Conservation (phyloP, 805 yeast species). For the Teunomyces barrocoloradensis region DNA sequence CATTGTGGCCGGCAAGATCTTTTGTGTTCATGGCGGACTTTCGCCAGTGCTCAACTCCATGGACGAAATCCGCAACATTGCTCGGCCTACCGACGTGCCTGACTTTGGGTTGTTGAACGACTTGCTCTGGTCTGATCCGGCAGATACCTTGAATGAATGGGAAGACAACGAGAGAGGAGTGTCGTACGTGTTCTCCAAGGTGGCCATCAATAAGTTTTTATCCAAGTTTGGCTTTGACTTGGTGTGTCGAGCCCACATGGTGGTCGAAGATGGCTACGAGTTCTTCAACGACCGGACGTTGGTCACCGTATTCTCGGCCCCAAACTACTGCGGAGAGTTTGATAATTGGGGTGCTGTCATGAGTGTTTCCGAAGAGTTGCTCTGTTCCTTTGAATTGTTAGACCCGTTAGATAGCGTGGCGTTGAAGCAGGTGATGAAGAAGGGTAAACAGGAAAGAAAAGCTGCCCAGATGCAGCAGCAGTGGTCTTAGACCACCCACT, state of each 20-base stretch:
- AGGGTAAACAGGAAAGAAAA: conserved; percentile 85
- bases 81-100: conserved; percentile 83
- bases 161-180: conserved; percentile 87
- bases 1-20: conserved; percentile 90
- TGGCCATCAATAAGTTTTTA: conserved; percentile 75
- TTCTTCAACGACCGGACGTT: conserved; percentile 69
- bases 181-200: conserved; percentile 73
- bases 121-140: conserved; percentile 82
- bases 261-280: conserved; percentile 78
- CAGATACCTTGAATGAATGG: conserved; percentile 81
- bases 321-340: conserved; percentile 79
- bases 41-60: conserved; percentile 70
- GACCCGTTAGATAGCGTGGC: conserved; percentile 95
- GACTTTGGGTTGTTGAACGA: conserved; percentile 79
- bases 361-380: conserved; percentile 89
- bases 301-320: conserved; percentile 74
- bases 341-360: conserved; percentile 98
- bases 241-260: conserved; percentile 87
- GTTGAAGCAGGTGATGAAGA: conserved; percentile 89
- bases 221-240: conserved; percentile 74
- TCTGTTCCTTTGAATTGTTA: conserved; percentile 88
- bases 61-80: conserved; percentile 73
- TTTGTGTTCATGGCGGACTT: conserved; percentile 85
- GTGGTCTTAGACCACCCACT: not conserved
- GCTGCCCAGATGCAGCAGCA: conserved; percentile 39